A percentile compares a stretch with the other conserved stretches of the same genome.
phyloP scores from a whole-genome alignment of 768 basidiomycete genomes.

The Russula abietina region DNA sequence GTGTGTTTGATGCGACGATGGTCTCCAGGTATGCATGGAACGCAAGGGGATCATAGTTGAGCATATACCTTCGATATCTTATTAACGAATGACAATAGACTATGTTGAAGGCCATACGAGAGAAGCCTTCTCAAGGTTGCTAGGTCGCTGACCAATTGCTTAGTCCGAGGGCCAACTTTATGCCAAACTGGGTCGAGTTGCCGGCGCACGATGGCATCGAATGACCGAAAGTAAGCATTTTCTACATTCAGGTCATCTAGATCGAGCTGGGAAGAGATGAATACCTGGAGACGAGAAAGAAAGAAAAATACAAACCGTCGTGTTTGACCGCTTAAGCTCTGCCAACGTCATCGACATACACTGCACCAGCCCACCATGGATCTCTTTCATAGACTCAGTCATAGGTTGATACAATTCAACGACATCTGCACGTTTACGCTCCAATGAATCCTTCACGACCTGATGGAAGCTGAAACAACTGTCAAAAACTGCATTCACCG shows the following conservation, averaged over 20 bases:
- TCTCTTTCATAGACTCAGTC: conserved; percentile 83
- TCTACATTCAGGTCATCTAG: conserved; percentile 90
- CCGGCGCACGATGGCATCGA: conserved; percentile 80
- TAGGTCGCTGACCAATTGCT: conserved; percentile 85
- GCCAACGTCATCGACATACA: conserved; percentile 89
- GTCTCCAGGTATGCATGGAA: conserved; percentile 92
- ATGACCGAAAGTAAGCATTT: conserved; percentile 90
- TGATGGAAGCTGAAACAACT: conserved; percentile 70
- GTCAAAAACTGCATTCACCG: conserved; percentile 15
- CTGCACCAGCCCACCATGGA: conserved; percentile 86
- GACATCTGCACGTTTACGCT: conserved; percentile 82
- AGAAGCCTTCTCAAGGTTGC: conserved; percentile 79
- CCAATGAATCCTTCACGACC: conserved; percentile 74
- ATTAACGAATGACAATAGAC: not conserved
- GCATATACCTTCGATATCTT: conserved; percentile 54
- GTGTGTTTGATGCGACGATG: conserved; percentile 59
- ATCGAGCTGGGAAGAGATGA: conserved; percentile 58
- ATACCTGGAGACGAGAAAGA: not conserved
- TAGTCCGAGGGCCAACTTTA: conserved; percentile 88
- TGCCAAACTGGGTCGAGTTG: conserved; percentile 96
- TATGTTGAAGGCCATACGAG: conserved; percentile 42
- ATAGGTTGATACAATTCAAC: conserved; percentile 85
- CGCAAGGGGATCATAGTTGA: conserved; percentile 85
- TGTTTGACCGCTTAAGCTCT: conserved; percentile 85
- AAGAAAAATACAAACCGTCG: conserved; percentile 40